phyloP scores from a whole-genome alignment of 352 stramenopile genomes.

The Phytophthora megakarya region DNA sequence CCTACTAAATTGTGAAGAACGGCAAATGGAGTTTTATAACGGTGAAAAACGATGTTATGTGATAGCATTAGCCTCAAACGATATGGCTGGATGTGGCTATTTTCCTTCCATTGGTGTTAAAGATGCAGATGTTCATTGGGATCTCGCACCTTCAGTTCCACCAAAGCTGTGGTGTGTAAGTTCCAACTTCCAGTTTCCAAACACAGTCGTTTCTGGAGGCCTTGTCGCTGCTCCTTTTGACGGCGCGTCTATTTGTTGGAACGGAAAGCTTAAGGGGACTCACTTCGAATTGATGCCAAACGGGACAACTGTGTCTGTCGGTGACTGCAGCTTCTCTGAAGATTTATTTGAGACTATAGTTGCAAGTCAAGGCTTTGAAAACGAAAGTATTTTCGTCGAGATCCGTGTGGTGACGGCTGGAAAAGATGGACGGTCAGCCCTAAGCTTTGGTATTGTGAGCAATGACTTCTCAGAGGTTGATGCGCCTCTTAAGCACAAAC shows the following conservation, averaged over 20 bases:
- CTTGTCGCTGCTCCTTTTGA: slow-evolving; percentile 65
- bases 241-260: slow-evolving; percentile 64
- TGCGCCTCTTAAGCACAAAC: slow-evolving; percentile 20
- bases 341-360: slow-evolving; percentile 65
- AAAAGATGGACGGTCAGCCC: slow-evolving; percentile 44
- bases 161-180: slow-evolving; percentile 64
- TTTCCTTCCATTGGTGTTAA: slow-evolving; percentile 66
- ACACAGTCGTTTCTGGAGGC: slow-evolving; percentile 63
- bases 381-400: slow-evolving; percentile 60
- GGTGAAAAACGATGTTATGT: slow-evolving; percentile 41
- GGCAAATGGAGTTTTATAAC: slow-evolving; percentile 68
- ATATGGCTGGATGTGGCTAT: slow-evolving; percentile 33
- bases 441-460: slow-evolving; percentile 63
- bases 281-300: slow-evolving; percentile 56
- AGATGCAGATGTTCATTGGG: slow-evolving; percentile 66
- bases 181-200: slow-evolving; percentile 59
- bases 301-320: slow-evolving; percentile 59
- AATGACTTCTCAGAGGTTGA: slow-evolving; percentile 42
- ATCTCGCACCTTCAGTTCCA: slow-evolving; percentile 60
- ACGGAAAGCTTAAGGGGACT: slow-evolving; percentile 57
- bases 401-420: slow-evolving; percentile 58
- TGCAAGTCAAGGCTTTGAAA: slow-evolving; percentile 56
- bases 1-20: slow-evolving; percentile 67
- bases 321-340: slow-evolving; percentile 49
- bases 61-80: slow-evolving; percentile 30